Base-by-base conservation (phyloP, 345 rosid species). In the Gynandropsis gynandra region DNA sequence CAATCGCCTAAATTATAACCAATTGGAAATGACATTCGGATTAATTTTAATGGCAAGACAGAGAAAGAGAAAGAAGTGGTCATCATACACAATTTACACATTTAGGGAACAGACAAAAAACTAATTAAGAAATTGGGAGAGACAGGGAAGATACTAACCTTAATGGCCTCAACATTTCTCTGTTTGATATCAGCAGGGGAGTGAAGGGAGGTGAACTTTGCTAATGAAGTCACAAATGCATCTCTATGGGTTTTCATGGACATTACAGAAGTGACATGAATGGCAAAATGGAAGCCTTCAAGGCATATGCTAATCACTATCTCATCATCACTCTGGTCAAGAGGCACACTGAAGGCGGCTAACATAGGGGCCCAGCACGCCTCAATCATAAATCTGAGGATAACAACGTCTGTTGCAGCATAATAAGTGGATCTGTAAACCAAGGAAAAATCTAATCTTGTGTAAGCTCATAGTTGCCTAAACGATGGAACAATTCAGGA, bases 331-430 rank as follows among this genome's bases (percentile, higher is more conserved):
- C 87, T 87, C 71, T 83, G 94, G 70, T 76, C 96, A 36, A 87
- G 80, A 17, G 96, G 80, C 74, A 87, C 61, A 62, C 94, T 87
- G 72, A 87, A 84, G 45, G 96, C 94, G 64, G 94, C 96, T 66
- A 87, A 77, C 89, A 87, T 80, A 42, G 94, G 94, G 57, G 83
- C 96, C 94, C 96, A 87, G 68, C 87, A 84, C 68, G 80, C 96
- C 78, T 87, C 96, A 55, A 84, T 78, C 94, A 87, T 83, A 69
- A 87, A 87, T 76, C 94, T 80, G 76, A 87, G 68, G 53, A 87
- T 80, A 54, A 74, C 75, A 52, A 72, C 72, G 68, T 87, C 87
- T 42, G 83, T 79, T 29, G 83, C 85, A 49, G 74, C 72, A 63
- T 80, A 85, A 76, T 83, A 87, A 16, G 74, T 66, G 61, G 89